phyloP scores from a whole-genome alignment of 1,284 basidiomycete genomes.

The Boletus hoseneyae region DNA sequence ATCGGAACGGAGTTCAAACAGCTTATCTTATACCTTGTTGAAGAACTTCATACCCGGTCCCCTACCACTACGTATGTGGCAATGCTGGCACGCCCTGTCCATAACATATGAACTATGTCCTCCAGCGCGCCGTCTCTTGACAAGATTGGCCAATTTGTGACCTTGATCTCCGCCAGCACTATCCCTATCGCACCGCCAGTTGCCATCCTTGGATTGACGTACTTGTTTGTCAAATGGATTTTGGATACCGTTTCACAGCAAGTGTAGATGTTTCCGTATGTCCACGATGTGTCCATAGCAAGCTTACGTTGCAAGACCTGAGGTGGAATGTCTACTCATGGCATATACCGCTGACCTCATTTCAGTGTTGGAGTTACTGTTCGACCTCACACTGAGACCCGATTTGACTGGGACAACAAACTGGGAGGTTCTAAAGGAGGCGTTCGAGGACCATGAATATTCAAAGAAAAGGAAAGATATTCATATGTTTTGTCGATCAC shows the following conservation, averaged over 20 bases:
- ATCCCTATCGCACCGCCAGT: constrained; percentile 5
- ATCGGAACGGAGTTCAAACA: constrained; percentile 8
- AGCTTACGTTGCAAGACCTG: constrained; percentile 1
- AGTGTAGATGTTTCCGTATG: neutral
- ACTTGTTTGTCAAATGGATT: constrained; percentile 8
- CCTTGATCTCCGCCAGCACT: constrained; percentile 2
- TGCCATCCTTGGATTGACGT: constrained; percentile 9
- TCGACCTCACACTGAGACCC: constrained; percentile 11
- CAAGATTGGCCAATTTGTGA: constrained; percentile 8
- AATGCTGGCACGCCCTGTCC: too few species aligned
- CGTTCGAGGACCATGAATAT: constrained; percentile 5
- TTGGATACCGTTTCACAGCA: neutral
- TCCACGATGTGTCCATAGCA: neutral
- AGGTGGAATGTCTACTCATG: constrained; percentile 9
- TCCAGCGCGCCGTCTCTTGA: constrained; percentile 2
- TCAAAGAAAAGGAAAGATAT: constrained; percentile 2
- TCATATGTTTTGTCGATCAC: constrained; percentile 1
- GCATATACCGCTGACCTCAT: constrained; percentile 14
- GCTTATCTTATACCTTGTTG: constrained; percentile 8
- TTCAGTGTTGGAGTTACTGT: constrained; percentile 5
- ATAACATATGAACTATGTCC: neutral
- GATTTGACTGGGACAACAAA: constrained; percentile 4
- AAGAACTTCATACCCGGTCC: constrained; percentile 2
- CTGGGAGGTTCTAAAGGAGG: constrained; percentile 10
- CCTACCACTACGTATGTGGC: neutral